Base-by-base conservation (phyloP, 495 filamentous ascomycete species). In the Penicillium steckii region DNA sequence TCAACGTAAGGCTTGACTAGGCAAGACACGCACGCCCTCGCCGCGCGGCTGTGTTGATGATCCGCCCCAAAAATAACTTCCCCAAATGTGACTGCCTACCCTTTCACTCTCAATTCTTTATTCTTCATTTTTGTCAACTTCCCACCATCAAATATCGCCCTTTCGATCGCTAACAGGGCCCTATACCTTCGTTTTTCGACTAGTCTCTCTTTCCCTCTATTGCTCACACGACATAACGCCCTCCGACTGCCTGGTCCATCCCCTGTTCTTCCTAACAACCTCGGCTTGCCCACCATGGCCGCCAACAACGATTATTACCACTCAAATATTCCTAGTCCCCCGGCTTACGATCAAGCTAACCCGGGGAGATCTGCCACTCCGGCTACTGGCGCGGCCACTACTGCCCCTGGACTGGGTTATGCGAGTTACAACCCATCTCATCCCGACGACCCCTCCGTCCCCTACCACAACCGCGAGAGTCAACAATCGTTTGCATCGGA, bases 231-330 rank as follows among this genome's bases (percentile, higher is more conserved):
- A 48, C 32, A 44, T 41, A 29, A 41, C 29, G 52, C 17, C 25
- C 29, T 18, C 18, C 17, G 24, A n/a, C 42, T 44, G 21, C 4
- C 42, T 7, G 13, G 17, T 17, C 22, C 25, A 22, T 41, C 42
- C 25, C 13, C 37, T 32, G 27, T 49, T 25, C 17, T 19, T 29
- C 17, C n/a, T n/a, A n/a, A 22, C 48, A 49, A 47, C 48, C 41
- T 53, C 43, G 51, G 48, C 54, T 26, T 26, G 48, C 52, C 60
- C 67, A 81, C 41, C 63, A 96, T 95, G 90, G 87, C 90, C 46
- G 80, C 89, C 53, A 88, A 91, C 53, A 88, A 91, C 76, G 85
- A 90, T 51, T 91, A 91, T 69, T 91, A 91, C 74, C 80, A 81
- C 64, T 63, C 64, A 1, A 66, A 80, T 56, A 65, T 64, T 50